These are phyloP conservation scores for Saposhnikovia divaricata DNA, from an alignment of 129 eudicot species.

Conservation along the genomic window DNA sequence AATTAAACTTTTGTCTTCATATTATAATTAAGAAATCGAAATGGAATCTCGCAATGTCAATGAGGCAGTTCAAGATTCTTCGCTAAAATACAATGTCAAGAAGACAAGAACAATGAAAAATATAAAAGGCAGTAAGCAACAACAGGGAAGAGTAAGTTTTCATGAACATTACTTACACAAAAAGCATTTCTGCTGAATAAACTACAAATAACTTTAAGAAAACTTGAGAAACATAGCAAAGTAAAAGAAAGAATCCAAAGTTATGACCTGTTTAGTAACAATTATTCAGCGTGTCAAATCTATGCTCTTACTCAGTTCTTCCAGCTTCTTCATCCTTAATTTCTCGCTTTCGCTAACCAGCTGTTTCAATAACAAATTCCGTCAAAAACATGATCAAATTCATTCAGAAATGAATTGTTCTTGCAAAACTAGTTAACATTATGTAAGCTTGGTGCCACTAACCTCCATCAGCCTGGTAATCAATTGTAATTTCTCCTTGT, in stretches of 20 bases:
- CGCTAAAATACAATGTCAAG: not conserved
- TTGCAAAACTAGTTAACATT: conserved; percentile 11
- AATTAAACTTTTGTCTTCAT: no score
- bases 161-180: conserved; percentile 8
- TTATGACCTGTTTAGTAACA: conserved; percentile 60
- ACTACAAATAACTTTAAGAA: conserved; percentile 3
- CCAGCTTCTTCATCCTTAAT: conserved; percentile 95
- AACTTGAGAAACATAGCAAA: conserved; percentile 2
- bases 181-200: conserved; percentile 2
- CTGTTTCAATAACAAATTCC: conserved; percentile 36
- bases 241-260: conserved; percentile 29
- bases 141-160: not conserved
- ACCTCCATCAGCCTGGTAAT: conserved; percentile 96
- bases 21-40: no score
- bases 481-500: conserved; percentile 91
- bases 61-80: no score
- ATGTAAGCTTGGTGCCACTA: conserved; percentile 15
- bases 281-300: conserved; percentile 52
- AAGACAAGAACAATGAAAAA: not conserved
- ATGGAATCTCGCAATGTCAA: no score
- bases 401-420: no score
- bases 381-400: no score
- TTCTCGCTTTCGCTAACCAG: conserved; percentile 96
- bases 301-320: conserved; percentile 91
- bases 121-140: not conserved